These are phyloP conservation scores for Echeveria elegans DNA, from an alignment of 164 flowering plant genomes.

Conservation along the genomic window DNA sequence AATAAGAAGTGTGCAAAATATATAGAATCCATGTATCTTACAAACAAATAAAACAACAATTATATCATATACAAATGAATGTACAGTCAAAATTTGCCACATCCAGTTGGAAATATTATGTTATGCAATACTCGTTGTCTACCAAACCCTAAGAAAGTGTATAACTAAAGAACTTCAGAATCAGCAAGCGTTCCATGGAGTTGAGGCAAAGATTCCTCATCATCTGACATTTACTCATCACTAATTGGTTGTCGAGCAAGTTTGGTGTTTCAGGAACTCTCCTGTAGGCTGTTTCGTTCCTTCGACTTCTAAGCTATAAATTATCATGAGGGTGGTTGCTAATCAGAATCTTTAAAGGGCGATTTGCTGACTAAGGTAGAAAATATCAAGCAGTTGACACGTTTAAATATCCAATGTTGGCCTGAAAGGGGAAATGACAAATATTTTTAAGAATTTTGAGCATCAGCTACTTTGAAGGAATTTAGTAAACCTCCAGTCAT, in stretches of 20 bases:
- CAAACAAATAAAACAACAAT: no score
- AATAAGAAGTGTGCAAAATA: no score
- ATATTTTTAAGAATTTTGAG: not conserved
- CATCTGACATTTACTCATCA: not conserved
- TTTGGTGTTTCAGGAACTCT: not conserved
- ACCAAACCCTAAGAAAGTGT: not conserved
- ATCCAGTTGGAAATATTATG: not conserved
- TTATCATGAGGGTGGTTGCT: not conserved
- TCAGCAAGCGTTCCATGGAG: not conserved
- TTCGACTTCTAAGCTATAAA: not conserved
- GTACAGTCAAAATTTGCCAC: not conserved
- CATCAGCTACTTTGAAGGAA: not conserved
- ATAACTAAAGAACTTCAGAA: not conserved
- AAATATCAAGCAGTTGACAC: not conserved
- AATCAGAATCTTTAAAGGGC: not conserved
- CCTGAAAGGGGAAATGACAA: not conserved
- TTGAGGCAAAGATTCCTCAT: not conserved
- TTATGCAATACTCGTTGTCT: not conserved
- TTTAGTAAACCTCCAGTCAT: not conserved
- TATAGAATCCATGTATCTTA: no score
- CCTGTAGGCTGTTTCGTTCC: not conserved
- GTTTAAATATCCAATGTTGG: not conserved
- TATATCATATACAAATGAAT: no score
- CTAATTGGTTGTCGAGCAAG: not conserved
- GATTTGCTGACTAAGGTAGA: not conserved